Base-by-base conservation (phyloP, 371 early-diverging fungal genomes). In the Rhizomucor pusillus region DNA sequence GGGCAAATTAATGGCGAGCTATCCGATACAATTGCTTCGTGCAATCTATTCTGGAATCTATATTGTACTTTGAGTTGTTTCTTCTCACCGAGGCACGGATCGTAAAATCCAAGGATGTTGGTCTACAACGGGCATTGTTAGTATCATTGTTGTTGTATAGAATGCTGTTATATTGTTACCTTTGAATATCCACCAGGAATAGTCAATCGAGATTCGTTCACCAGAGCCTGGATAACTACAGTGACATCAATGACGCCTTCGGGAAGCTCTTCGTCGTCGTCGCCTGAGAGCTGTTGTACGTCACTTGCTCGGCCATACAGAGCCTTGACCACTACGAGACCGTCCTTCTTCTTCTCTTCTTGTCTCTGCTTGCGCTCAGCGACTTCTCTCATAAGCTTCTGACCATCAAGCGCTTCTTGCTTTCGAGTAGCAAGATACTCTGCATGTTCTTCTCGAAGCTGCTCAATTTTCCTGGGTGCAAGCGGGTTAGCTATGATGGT, bases 81-180 rank as follows among this genome's bases (percentile, higher is more conserved):
- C 29, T 71, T 66, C 57, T 89, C 89, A 20, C 95, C 95, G 40
- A 94, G 82, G 61, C 93, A 92, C 29, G 98, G 98, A 76, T 98
- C 97, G 63, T 92, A 96, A 69, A 98, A 96, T 2, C 98, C 98
- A 49, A 93, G 77, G 51, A 96, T 79, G 58, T 88, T 88, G 37
- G 87, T 75, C 90, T 90, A 70, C 40, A 34, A 19, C 53, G 29
- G 39, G 19, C 33, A 51, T 46, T 25, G 18, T 22, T 24, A 46
- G 34, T 43, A 25, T 20, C 25, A 41, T 23, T n/a, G 46, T 47
- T 45, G 18, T 19, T 22, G 19, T 25, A 34, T 13, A 52, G 16
- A 50, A 47, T 35, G n/a, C 6, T 22, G 22, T 34, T 29, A 18
- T 49, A 12, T 47, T 33, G 34, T 43, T 73, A 85, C 91, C 88